Base-by-base conservation (phyloP, 2,329 filamentous ascomycete genomes). In the Fusarium miscanthi region DNA sequence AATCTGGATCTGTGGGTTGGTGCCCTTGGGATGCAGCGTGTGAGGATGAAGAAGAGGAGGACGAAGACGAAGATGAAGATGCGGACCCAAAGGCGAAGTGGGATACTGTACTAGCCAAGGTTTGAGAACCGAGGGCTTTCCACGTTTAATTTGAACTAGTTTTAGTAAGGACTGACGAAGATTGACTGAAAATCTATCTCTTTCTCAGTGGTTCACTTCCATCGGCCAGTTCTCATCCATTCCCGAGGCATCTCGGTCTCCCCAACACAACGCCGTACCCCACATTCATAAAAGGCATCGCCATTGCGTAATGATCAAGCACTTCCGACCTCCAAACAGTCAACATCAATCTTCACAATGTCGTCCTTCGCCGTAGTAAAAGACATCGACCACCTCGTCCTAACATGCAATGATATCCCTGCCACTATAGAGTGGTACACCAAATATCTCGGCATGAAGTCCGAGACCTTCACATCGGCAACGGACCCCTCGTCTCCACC, bases 331-430 rank as follows among this genome's bases (percentile, higher is more conserved):
- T n/a, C n/a, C 25, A 48, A 13, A 16, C 3, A 45, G 1, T 10
- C 21, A 45, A 11, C 59, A 27, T 40, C 6, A 46, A 48, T 23
- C 11, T 21, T 38, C 25, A 42, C 2, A 23, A 78, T 76, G 75
- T 57, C 70, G 33, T 65, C 72, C 9, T 61, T 73, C 33, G 75
- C 77, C 2, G 59, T 77, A 30, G 81, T 85, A 66, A 83, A 80
- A 56, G 85, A 87, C 13, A 81, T 91, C 19, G 89, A 91, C 78
- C 89, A 91, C 72, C 79, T 91, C 13, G 89, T 91, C 66, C 82
- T 91, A 23, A 91, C 89, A 3, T 88, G 88, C 67, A 81, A 81
- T 42, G 84, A 84, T 63, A 82, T 90, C 8, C 77, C 82, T 9
- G 80, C 80, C 14, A 89, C 87, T 0, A 81, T 86, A 35, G 74